Evolutionary conservation across 2,329 filamentous ascomycete species (phyloP).

Genomic region (Curvularia sp.): DNA sequence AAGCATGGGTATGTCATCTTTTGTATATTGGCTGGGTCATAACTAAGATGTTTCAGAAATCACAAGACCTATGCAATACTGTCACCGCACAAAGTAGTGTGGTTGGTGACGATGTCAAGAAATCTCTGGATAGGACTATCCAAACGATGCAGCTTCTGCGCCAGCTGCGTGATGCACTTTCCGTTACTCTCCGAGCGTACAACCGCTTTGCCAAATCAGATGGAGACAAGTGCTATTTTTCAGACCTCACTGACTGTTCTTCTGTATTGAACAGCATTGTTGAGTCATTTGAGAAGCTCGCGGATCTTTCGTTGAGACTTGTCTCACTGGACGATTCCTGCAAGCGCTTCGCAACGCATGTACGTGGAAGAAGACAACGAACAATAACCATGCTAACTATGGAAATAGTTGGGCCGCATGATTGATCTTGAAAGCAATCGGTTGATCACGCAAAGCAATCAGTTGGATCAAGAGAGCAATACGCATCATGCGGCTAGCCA

Average conservation of each 20-base stretch:
- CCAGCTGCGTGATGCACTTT: slow-evolving; percentile 7
- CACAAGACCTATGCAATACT: neutral
- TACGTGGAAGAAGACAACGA: slow-evolving; percentile 1
- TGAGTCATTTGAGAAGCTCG: slow-evolving; percentile 20
- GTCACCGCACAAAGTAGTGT: neutral
- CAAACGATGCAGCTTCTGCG: slow-evolving; percentile 16
- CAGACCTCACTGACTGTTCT: slow-evolving; percentile 1
- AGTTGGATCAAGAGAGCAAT: slow-evolving; percentile 1
- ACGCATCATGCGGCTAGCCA: neutral
- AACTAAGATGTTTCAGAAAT: neutral
- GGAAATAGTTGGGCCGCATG: slow-evolving; percentile 9
- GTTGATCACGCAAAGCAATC: neutral
- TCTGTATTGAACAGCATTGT: slow-evolving; percentile 9
- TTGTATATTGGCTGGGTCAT: no score
- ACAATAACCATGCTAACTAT: neutral
- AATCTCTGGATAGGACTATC: slow-evolving; percentile 10
- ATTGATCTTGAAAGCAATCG: slow-evolving; percentile 15
- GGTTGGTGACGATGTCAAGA: neutral
- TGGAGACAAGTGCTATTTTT: slow-evolving; percentile 25
- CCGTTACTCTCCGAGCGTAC: slow-evolving; percentile 7
- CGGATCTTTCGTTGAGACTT: slow-evolving; percentile 9
- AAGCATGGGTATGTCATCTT: slow-evolving; percentile 8
- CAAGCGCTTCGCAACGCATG: slow-evolving; percentile 14
- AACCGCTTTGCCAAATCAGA: slow-evolving; percentile 8
- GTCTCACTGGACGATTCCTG: slow-evolving; percentile 15